Percentiles rank a stretch among this genome's conserved stretches.
Conservation (phyloP, 352 stramenopile genomes). For the Phytophthora megakarya region DNA sequence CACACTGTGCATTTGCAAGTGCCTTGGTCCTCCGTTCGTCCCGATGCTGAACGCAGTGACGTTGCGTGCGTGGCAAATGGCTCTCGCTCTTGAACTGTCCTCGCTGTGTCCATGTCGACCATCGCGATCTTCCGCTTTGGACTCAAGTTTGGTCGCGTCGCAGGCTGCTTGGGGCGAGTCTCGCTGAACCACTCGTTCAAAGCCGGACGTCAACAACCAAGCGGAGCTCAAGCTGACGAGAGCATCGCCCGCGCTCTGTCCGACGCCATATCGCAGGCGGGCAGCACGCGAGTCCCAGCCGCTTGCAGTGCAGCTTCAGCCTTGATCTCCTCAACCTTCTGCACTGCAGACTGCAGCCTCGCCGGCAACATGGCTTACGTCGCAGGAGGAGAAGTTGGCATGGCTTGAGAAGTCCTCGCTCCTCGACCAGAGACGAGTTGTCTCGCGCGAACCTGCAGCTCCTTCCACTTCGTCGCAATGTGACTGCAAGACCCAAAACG, state of each 20-base stretch:
- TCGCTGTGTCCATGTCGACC: constrained; percentile 10
- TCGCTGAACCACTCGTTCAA: constrained; percentile 14
- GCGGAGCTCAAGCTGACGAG: constrained; percentile 2
- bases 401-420: constrained; percentile 1
- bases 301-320: constrained; percentile 11
- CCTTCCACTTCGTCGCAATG: constrained; percentile 1
- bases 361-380: too few relatives aligned
- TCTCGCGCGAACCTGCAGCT: constrained; percentile 6
- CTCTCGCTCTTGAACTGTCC: constrained; percentile 23
- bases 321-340: too few relatives aligned
- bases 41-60: constrained; percentile 20
- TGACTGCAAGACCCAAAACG: neutral
- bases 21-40: too few relatives aligned
- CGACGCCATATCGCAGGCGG: constrained; percentile 13
- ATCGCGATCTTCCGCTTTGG: constrained; percentile 11
- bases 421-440: neutral
- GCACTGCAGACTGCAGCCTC: too few relatives aligned
- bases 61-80: constrained; percentile 21
- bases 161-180: constrained; percentile 19
- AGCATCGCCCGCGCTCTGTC: constrained; percentile 11
- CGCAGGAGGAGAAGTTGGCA: constrained; percentile 1
- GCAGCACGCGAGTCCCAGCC: constrained; percentile 18
- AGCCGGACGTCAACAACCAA: constrained; percentile 1
- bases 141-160: neutral
- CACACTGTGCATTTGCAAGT: too few relatives aligned